Evolutionary conservation across 768 basidiomycete species (phyloP), one percentile per base, ranked within the genome.

Genomic region (Boletus coccyginus): DNA sequence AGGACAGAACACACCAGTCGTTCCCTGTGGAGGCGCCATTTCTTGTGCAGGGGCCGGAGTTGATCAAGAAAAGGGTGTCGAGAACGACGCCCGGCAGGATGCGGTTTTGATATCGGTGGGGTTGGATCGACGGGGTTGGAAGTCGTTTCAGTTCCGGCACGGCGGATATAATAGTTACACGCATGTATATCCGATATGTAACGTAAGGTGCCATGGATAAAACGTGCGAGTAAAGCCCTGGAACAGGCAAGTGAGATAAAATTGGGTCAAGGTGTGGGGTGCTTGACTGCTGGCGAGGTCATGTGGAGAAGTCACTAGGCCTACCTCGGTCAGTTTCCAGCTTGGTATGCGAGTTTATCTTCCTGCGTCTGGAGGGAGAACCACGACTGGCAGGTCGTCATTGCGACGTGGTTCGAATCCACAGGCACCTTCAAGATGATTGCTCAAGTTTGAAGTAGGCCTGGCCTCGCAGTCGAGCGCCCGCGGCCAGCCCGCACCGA

Each of bases 1-100:
- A 50, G 16, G 46, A 27, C 13, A 24, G 31, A 13, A 55, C 71
- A 38, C 27, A 79, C 78, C 78, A 24, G 78, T 79, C 24, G 75
- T 76, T 67, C 77, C 78, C 48, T 60, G 41, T 39, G 70, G 72
- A 44, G 74, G 71, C 31, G 74, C 54, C 77, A 77, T 77, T 57
- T 62, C 46, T 40, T 57, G 42, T 9, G 38, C 35, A 50, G 44
- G 45, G 9, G 27, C 19, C 16, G 0, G 16, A 56, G n/a, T 21
- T 41, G 39, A 52, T 45, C 47, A 59, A 47, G 50, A 35, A 54
- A 52, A 13, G 27, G 54, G 50, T 42, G 8, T 16, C 32, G 44
- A 56, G 53, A 58, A 48, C n/a, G 47, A 50, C 45, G 19, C 19
- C n/a, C 27, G n/a, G 29, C 17, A 45, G 33, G n/a, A 38, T 17